Percentiles rank a stretch among this genome's conserved stretches.
Conservation (phyloP, 495 filamentous ascomycete genomes). For the Aspergillus bertholletiae region DNA sequence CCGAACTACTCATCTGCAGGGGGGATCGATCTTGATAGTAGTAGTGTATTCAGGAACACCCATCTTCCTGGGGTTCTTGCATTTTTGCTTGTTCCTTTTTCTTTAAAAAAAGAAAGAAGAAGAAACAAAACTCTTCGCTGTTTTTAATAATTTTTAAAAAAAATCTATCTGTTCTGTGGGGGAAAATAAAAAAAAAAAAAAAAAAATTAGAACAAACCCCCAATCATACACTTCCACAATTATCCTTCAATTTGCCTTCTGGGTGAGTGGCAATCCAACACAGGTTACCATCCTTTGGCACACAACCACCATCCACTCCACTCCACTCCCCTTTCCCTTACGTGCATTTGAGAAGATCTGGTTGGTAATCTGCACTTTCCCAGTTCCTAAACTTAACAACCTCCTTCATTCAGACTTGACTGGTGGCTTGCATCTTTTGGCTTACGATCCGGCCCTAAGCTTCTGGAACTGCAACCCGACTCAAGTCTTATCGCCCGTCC, state of each 20-base stretch:
- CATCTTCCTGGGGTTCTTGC: not conserved
- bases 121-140: too few species aligned
- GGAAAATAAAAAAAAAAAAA: not conserved
- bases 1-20: too few species aligned
- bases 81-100: not conserved
- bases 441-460: not conserved
- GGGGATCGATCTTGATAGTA: too few species aligned
- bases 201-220: not conserved
- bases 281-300: too few species aligned
- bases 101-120: too few species aligned
- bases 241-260: not conserved
- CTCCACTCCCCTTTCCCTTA: not conserved
- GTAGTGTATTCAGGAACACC: not conserved
- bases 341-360: not conserved
- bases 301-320: not conserved
- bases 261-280: not conserved
- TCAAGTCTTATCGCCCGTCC: conserved; percentile 5
- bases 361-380: not conserved
- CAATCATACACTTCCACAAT: not conserved
- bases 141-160: too few species aligned
- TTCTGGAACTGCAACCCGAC: conserved; percentile 1
- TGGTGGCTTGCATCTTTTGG: not conserved
- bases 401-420: not conserved
- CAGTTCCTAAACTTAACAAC: not conserved
- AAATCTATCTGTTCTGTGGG: not conserved